Base-by-base conservation (phyloP, 2,329 filamentous ascomycete species). In the Cladophialophora immunda region DNA sequence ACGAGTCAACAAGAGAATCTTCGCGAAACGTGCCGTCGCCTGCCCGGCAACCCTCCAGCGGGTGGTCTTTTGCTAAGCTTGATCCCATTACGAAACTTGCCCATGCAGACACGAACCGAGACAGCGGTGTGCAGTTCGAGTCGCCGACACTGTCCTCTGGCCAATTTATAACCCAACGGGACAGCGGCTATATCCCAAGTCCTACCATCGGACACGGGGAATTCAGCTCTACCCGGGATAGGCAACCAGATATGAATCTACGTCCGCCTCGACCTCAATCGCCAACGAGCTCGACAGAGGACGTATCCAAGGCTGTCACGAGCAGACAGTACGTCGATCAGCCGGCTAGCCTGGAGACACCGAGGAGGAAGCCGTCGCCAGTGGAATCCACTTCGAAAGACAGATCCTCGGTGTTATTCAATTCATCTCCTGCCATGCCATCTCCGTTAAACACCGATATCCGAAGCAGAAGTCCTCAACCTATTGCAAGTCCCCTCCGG, bases 51-150 rank as follows among this genome's bases (percentile, higher is more conserved):
- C 34, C 30, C 6, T 64, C 67, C 15, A 32, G 64, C 25, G 67
- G 66, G 4, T 73, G 71, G 70, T 71, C 70, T 32, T 73, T 71
- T 63, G 64, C 67, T 8, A 70, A 69, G 50, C 62, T 67, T 55
- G 62, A 57, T 45, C 41, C 62, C 11, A 50, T 36, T 29, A 54
- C 38, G 9, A 38, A 58, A 6, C n/a, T 63, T 45, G 32, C 47
- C 36, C 19, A 52, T 34, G 22, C 54, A 50, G 67, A 66, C 11
- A 30, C 54, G n/a, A 71, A 80, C 74, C 79, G 82, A 67, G 82
- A 84, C 66, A 81, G 79, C 69, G 82, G 77, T 69, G 77, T 82
- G 68, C 78, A 81, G 68, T 77, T 76, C 67, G 82, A 83, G 71
- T 81, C 82, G 58, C 79, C 80, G 47, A 72, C 78, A 38, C 67